Evolutionary conservation across 2,329 filamentous ascomycete genomes (phyloP).

Genomic region (Aspergillus carbonarius): DNA sequence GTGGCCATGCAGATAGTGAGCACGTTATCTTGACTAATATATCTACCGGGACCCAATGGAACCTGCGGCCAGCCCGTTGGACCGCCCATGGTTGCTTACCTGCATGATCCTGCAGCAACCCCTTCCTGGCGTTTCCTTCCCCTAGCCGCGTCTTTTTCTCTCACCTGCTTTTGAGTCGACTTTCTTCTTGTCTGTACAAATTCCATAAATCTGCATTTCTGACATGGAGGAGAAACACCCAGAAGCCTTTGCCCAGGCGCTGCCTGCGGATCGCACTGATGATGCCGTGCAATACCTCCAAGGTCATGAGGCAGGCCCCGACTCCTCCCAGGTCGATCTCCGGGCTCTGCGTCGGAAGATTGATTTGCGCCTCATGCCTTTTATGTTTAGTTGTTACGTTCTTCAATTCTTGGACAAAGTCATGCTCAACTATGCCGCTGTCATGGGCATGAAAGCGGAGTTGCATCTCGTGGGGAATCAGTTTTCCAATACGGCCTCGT

Average conservation of each 20-base stretch:
- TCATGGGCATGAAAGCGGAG: conserved; percentile 61
- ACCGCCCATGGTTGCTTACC: background rate
- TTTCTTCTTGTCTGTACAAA: background rate
- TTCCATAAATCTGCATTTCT: background rate
- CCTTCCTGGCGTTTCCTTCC: background rate
- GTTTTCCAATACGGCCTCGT: conserved; percentile 60
- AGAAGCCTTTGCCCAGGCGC: background rate
- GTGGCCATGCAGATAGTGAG: background rate
- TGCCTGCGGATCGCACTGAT: conserved; percentile 12
- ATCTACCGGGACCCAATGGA: background rate
- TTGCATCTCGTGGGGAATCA: conserved; percentile 57
- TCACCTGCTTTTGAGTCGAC: background rate
- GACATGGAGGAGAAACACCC: conserved; percentile 12
- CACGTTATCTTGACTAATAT: background rate
- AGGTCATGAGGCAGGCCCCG: conserved; percentile 9
- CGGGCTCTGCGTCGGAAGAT: conserved; percentile 29
- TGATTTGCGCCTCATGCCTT: conserved; percentile 33
- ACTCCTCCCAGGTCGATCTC: conserved; percentile 16
- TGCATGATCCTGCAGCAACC: background rate
- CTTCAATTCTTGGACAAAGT: conserved; percentile 38
- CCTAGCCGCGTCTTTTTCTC: background rate
- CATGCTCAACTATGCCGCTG: conserved; percentile 54
- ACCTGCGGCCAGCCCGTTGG: background rate
- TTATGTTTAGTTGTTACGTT: conserved; percentile 34
- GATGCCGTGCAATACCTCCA: conserved; percentile 25